Percentiles rank a stretch among this genome's conserved stretches.
Conservation (phyloP, 441 rosid species). For the Brassica balearica region DNA sequence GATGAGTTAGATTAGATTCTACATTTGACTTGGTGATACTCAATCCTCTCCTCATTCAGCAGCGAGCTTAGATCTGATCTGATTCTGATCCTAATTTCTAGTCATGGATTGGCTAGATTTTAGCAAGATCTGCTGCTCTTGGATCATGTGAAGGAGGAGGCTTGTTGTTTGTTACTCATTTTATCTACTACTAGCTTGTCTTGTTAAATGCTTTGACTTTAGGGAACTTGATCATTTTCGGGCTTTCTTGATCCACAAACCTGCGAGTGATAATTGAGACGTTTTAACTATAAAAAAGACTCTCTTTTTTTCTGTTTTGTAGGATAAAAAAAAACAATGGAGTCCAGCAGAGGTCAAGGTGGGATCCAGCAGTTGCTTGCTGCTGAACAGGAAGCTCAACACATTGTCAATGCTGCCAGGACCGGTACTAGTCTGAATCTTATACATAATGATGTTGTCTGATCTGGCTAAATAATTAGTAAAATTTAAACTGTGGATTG, state of each 20-base stretch:
- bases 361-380: constrained; percentile 91
- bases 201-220: background rate
- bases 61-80: constrained; percentile 21
- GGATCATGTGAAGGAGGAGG: background rate
- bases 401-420: constrained; percentile 82
- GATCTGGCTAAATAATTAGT: too few species aligned
- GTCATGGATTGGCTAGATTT: constrained; percentile 12
- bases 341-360: constrained; percentile 67
- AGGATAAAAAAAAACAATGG: constrained; percentile 53
- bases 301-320: background rate
- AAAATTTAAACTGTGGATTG: too few species aligned
- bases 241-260: background rate
- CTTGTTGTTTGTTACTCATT: too few species aligned
- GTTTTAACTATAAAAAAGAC: too few species aligned
- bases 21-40: background rate
- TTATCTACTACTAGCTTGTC: background rate
- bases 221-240: background rate
- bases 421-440: constrained; percentile 40
- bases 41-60: background rate
- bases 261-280: too few species aligned
- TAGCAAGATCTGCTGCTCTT: background rate
- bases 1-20: background rate
- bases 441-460: background rate
- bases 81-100: background rate
- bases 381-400: constrained; percentile 96